Base-by-base conservation (phyloP, 495 filamentous ascomycete genomes). In the Neurospora sp. region DNA sequence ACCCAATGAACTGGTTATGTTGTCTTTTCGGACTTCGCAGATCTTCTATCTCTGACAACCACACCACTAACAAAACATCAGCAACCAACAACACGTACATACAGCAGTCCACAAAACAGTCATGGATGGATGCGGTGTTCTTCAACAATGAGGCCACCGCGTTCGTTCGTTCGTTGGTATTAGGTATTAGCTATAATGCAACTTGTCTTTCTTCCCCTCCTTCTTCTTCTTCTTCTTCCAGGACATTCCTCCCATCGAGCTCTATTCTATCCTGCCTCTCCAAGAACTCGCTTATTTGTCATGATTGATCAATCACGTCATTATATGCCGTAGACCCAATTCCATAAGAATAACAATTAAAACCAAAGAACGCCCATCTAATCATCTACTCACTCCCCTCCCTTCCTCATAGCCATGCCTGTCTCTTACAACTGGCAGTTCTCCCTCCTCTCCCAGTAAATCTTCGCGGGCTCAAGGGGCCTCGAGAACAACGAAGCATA, bases 401-500 rank as follows among this genome's bases (percentile, higher is more conserved):
- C 2, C 27, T 40, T 69, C 37, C 37, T 72, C 23, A 31, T 9
- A 12, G 11, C 23, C 39, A 23, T 11, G 5, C n/a, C 39, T 11
- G 35, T 14, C n/a, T 23, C 23, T 16, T 44, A 49, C 39, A 46
- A 31, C 39, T 44, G 70, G 70, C 39, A 46, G 12, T 9, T 10
- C 40, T 85, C 79, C 72, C 91, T 86, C 75, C 83, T 84, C 80
- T 93, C 89, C 91, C 91, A 93, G 76, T 85, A 81, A 70, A 92
- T 86, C 18, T 86, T 84, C 11, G 91, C 89, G 14, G 90, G 90
- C 77, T 89, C 86, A 71, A 91, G 79, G 7, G 91, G 91, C 38
- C 91, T 83, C 23, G 87, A 86, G 75, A 86, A 87, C 78, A 91
- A 81, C 76, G 91, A 91, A 66, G 91, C 88, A 76, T 97, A 98